phyloP scores from a whole-genome alignment of 1,284 basidiomycete genomes.

The Cutaneotrichosporon cavernicola region DNA sequence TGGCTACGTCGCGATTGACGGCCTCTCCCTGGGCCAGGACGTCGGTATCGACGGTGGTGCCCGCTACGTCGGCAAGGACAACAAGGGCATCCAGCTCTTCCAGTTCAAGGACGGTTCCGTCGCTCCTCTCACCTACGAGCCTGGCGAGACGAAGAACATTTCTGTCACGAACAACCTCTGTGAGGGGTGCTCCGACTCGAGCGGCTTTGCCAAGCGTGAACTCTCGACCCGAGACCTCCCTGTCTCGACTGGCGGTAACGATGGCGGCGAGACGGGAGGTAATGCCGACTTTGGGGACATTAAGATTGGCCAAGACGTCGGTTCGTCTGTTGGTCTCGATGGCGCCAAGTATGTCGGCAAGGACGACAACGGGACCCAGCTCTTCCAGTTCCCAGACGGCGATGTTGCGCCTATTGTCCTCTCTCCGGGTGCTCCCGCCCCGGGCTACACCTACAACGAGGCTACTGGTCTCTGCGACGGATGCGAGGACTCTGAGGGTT shows the following conservation, averaged over 20 bases:
- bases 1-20: conserved; percentile 9
- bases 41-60: conserved; percentile 7
- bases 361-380: conserved; percentile 11
- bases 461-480: conserved; percentile 4
- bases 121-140: conserved; percentile 10
- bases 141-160: conserved; percentile 4
- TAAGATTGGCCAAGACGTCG: conserved; percentile 8
- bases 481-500: neutral
- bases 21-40: conserved; percentile 11
- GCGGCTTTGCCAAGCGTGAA: conserved; percentile 2
- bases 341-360: conserved; percentile 14
- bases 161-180: neutral
- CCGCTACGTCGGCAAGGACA: conserved; percentile 12
- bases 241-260: neutral
- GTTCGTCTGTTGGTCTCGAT: neutral
- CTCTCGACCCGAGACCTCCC: neutral
- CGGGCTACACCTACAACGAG: conserved; percentile 2
- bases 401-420: conserved; percentile 9
- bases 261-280: neutral
- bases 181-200: neutral
- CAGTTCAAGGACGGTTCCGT: conserved; percentile 14
- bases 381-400: conserved; percentile 17
- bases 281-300: conserved; percentile 10
- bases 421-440: neutral
- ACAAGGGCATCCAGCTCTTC: conserved; percentile 14